Percentiles rank a stretch among this genome's conserved stretches.
Conservation (phyloP, 441 rosid species). For the Jatropha multifida region DNA sequence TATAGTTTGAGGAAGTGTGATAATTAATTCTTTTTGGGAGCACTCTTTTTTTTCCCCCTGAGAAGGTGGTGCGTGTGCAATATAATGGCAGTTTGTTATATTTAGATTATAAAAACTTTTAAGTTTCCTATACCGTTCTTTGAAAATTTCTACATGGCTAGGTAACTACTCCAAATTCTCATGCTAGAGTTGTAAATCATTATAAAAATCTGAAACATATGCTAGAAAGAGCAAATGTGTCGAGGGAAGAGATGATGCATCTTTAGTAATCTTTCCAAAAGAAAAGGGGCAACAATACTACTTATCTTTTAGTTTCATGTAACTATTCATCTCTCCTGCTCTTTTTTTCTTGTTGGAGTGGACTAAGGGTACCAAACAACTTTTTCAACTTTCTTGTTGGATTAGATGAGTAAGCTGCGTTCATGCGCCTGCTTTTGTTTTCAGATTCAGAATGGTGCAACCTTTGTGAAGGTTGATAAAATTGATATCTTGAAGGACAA, state of each 20-base stretch:
- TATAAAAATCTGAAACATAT: not conserved
- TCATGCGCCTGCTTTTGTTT: slow-evolving; percentile 26
- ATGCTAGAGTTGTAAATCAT: not conserved
- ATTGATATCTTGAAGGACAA: slow-evolving; percentile 61
- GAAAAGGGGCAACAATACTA: not conserved
- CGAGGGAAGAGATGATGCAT: slow-evolving; percentile 2
- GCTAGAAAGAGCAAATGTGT: not conserved
- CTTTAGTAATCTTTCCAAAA: not conserved
- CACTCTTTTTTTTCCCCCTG: not conserved
- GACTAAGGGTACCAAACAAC: too few relatives aligned
- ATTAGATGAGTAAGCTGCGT: slow-evolving; percentile 4
- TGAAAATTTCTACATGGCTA: not conserved
- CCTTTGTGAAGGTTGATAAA: slow-evolving; percentile 86
- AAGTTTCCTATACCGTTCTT: not conserved
- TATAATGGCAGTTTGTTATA: not conserved
- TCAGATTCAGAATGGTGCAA: slow-evolving; percentile 87
- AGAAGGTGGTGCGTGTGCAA: not conserved
- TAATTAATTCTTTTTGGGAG: not conserved
- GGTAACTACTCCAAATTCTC: not conserved
- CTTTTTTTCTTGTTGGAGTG: not conserved
- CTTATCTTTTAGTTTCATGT: not conserved
- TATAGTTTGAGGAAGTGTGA: not conserved
- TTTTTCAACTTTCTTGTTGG: too few relatives aligned
- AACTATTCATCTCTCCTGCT: not conserved
- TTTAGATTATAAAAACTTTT: not conserved